Evolutionary conservation across 176 grass and related monocot genomes (phyloP).

Genomic region (Saccharum officinarum): DNA sequence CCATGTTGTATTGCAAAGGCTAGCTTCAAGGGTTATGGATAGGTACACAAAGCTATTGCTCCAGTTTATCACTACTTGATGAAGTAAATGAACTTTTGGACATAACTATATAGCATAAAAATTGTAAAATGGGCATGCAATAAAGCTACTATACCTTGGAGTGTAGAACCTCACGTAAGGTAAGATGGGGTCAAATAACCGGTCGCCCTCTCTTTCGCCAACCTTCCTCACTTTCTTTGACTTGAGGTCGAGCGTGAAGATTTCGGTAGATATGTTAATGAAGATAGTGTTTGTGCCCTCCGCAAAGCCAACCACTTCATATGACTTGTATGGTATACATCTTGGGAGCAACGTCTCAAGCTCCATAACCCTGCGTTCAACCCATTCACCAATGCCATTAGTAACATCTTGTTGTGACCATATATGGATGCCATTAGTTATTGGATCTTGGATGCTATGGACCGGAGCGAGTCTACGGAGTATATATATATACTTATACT

Average conservation of each 20-base stretch:
- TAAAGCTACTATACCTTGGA: not conserved
- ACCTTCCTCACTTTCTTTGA: not conserved
- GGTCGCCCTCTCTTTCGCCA: not conserved
- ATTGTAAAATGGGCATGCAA: too few species aligned
- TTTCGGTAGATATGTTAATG: not conserved
- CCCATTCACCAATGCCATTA: not conserved
- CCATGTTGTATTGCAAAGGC: too few species aligned
- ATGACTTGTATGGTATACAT: not conserved
- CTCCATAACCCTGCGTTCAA: not conserved
- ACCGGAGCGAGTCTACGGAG: too few species aligned
- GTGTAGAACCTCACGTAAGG: not conserved
- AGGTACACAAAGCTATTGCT: too few species aligned
- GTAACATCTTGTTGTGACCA: too few species aligned
- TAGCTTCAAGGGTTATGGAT: too few species aligned
- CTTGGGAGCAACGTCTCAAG: not conserved
- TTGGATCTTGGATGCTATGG: too few species aligned
- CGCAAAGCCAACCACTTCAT: not conserved
- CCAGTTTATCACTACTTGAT: too few species aligned
- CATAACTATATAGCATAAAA: too few species aligned
- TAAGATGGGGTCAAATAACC: not conserved
- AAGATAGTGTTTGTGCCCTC: not conserved
- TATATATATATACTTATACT: too few species aligned
- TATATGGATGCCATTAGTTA: too few species aligned
- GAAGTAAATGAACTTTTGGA: too few species aligned
- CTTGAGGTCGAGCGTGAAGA: not conserved